Base-by-base conservation (phyloP, 805 yeast genomes). In the Yarrowia keelungensis region DNA sequence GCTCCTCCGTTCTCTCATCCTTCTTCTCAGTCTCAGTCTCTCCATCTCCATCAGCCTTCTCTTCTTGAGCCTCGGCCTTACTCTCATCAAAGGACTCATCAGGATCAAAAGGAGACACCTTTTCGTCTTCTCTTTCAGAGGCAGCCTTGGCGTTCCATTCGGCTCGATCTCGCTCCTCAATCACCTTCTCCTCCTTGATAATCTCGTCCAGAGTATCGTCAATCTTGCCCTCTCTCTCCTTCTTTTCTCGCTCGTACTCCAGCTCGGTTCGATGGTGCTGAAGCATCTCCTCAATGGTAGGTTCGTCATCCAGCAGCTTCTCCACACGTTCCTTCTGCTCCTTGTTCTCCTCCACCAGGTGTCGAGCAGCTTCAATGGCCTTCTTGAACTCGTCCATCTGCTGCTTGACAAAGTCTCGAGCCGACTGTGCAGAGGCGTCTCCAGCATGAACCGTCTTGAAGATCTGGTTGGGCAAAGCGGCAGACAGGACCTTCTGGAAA, bases 401-500 rank as follows among this genome's bases (percentile, higher is more conserved):
- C 42, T 59, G 53, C 46, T 69, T 61, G 11, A 73, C 72, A 66
- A 89, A 95, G 49, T 84, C 84, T 71, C 84, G 85, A 0, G 98
- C 91, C 50, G 91, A 87, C 5, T 78, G 81, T 32, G 82, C 81
- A 0, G 92, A 85, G 0, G 98, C 98, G 81, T 95, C 98, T 0
- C 92, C 87, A 43, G 95, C 80, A 0, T 87, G 80, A 41, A 91
- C 81, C 8, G 86, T 83, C 75, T 90, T 90, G 80, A 93, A 90
- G 3, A 94, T 95, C 72, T 91, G 93, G 69, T 89, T 90, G 9
- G 99, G 98, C 49, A 95, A 81, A 0, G 96, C 85, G 8, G 86
- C 86, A 0, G 89, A 80, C 70, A 95, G 81, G 11, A 85, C 79
- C 76, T 87, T 90, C 58, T 88, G 81, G 56, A 90, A 86, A 2